Percentiles rank a stretch among this genome's conserved stretches.
These are phyloP conservation scores for Lactifluus rugatus DNA, from an alignment of 768 basidiomycete genomes.

Conservation along the genomic window DNA sequence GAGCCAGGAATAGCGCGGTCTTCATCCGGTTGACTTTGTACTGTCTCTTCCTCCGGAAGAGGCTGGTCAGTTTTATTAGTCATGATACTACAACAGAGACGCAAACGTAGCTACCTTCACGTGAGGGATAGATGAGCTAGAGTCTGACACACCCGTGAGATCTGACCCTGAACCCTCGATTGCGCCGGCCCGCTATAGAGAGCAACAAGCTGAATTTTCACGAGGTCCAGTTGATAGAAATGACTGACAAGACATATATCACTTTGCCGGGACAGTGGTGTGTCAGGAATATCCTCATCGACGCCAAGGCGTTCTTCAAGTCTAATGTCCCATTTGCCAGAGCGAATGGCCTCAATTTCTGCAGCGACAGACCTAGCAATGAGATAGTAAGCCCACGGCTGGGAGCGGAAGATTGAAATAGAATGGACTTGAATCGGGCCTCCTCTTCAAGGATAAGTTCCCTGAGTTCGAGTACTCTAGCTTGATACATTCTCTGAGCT, in stretches of 20 bases:
- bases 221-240: not conserved
- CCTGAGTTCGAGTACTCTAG: conserved; percentile 62
- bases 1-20: not conserved
- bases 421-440: conserved; percentile 59
- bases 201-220: not conserved
- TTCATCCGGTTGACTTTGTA: conserved; percentile 10
- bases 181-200: conserved; percentile 5
- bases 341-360: conserved; percentile 71
- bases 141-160: conserved; percentile 10
- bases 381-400: not conserved
- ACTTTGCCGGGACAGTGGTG: conserved; percentile 6
- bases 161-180: conserved; percentile 8
- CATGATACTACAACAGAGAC: not conserved
- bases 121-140: conserved; percentile 6
- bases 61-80: not conserved
- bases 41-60: conserved; percentile 7
- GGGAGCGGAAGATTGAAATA: not conserved
- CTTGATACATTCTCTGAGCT: conserved; percentile 64
- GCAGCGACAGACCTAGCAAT: conserved; percentile 45
- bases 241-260: conserved; percentile 1
- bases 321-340: conserved; percentile 52
- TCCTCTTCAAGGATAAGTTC: conserved; percentile 67
- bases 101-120: conserved; percentile 3
- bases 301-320: conserved; percentile 31
- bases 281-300: conserved; percentile 13